Conservation (phyloP, 2,329 filamentous ascomycete genomes). For the Allantophomopsis cytisporea region DNA sequence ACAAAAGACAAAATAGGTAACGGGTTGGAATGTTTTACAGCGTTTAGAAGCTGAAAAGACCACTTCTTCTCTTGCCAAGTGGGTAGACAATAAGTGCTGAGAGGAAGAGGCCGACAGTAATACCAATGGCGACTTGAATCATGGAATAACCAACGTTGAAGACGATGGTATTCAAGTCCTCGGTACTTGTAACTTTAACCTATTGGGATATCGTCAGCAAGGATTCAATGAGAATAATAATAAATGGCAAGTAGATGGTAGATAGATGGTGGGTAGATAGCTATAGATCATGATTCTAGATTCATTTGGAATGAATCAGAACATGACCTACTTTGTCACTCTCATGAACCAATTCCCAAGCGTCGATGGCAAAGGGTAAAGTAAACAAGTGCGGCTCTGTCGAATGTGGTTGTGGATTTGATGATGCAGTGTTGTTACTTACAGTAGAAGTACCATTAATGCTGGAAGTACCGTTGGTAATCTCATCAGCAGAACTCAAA, state of each 20-base stretch:
- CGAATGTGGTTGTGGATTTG: too few species aligned
- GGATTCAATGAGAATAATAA: background rate
- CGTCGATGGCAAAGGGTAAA: background rate
- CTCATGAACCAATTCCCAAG: background rate
- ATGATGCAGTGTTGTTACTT: background rate
- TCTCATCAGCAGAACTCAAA: constrained; percentile 38
- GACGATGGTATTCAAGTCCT: constrained; percentile 21
- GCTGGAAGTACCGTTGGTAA: constrained; percentile 22
- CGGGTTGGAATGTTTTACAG: too few species aligned
- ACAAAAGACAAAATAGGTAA: too few species aligned
- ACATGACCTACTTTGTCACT: background rate
- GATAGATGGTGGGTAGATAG: too few species aligned
- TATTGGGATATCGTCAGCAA: constrained; percentile 6
- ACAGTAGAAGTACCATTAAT: constrained; percentile 14
- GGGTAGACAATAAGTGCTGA: constrained; percentile 25
- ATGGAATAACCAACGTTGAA: constrained; percentile 24
- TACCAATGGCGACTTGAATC: constrained; percentile 27
- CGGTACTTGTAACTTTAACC: constrained; percentile 8
- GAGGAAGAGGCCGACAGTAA: constrained; percentile 25
- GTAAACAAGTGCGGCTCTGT: background rate
- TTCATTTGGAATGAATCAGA: background rate
- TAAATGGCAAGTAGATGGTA: constrained; percentile 1
- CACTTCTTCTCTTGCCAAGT: constrained; percentile 24
- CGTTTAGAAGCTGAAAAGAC: constrained; percentile 23
- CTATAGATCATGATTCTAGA: constrained; percentile 1